These are phyloP conservation scores for Tetrapisispora phaffii DNA, from an alignment of 805 yeast genomes.

Conservation along the genomic window DNA sequence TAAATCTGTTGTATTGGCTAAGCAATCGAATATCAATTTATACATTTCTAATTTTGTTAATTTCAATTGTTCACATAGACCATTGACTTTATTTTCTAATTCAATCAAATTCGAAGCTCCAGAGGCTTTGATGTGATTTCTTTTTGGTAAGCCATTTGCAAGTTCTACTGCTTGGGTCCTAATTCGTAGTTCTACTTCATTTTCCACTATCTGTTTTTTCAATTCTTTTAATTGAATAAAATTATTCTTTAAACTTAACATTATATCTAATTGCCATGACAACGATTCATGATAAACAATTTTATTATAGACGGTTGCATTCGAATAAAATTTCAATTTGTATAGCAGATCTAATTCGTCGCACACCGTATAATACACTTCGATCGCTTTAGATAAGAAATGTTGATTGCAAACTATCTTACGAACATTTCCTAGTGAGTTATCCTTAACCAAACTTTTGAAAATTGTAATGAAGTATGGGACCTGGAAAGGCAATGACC, in stretches of 20 bases:
- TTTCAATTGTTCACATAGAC: conserved; percentile 20
- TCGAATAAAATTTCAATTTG: conserved; percentile 33
- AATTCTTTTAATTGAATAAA: conserved; percentile 30
- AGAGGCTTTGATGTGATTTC: conserved; percentile 1
- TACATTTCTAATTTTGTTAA: conserved; percentile 33
- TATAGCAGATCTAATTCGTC: conserved; percentile 54
- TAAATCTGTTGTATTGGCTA: conserved; percentile 39
- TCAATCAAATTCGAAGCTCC: conserved; percentile 5
- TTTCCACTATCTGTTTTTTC: conserved; percentile 6
- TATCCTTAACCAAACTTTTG: conserved; percentile 12
- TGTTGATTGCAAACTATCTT: conserved; percentile 34
- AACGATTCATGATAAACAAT: conserved; percentile 50
- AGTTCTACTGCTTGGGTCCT: conserved; percentile 28
- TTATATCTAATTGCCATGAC: conserved; percentile 61
- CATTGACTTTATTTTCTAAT: conserved; percentile 6
- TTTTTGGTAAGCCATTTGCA: conserved; percentile 9
- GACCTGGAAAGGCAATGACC: conserved; percentile 55
- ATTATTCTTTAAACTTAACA: conserved; percentile 46
- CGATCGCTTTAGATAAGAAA: conserved; percentile 42
- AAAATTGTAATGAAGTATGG: conserved; percentile 30
- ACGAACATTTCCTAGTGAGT: conserved; percentile 12
- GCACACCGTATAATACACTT: conserved; percentile 52
- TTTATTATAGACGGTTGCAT: conserved; percentile 21
- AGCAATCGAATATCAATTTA: conserved; percentile 37
- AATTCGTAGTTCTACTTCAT: conserved; percentile 42